phyloP scores from a whole-genome alignment of 78 protist species.

The Planoprotostelium fungivorum region DNA sequence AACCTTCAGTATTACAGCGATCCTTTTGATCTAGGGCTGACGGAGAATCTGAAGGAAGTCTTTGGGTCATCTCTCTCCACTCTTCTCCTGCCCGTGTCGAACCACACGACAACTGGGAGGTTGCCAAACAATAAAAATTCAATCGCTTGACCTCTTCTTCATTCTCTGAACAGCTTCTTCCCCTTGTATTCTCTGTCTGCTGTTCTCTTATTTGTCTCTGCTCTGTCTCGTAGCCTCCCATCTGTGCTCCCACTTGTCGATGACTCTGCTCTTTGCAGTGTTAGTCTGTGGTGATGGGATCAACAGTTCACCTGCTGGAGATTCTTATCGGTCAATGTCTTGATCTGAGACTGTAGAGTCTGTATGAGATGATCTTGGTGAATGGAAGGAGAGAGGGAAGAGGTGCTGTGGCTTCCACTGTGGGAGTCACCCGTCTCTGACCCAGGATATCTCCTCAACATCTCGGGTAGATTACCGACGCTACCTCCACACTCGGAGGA shows the following conservation, averaged over 20 bases:
- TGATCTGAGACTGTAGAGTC: too few species aligned
- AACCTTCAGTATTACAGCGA: not conserved
- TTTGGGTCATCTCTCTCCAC: not conserved
- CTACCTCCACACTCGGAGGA: not conserved
- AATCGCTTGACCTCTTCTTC: too few species aligned
- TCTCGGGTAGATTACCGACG: not conserved
- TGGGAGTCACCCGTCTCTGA: not conserved
- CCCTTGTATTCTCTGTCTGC: not conserved
- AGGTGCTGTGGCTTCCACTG: not conserved
- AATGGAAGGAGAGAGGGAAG: too few species aligned
- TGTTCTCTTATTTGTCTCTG: not conserved
- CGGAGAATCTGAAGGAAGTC: not conserved
- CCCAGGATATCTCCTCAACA: not conserved
- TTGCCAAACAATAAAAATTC: too few species aligned
- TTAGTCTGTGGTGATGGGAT: not conserved
- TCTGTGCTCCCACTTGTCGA: not conserved
- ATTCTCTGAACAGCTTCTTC: too few species aligned
- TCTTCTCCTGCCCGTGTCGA: too few species aligned
- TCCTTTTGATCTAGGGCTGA: not conserved
- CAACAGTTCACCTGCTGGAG: not conserved
- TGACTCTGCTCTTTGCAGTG: not conserved
- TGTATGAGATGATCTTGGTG: too few species aligned
- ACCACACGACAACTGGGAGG: too few species aligned
- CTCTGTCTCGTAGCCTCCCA: not conserved
- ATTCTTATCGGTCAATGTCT: not conserved